phyloP scores from a whole-genome alignment of 768 basidiomycete species.

The Pilatotrama ljubarskyi region DNA sequence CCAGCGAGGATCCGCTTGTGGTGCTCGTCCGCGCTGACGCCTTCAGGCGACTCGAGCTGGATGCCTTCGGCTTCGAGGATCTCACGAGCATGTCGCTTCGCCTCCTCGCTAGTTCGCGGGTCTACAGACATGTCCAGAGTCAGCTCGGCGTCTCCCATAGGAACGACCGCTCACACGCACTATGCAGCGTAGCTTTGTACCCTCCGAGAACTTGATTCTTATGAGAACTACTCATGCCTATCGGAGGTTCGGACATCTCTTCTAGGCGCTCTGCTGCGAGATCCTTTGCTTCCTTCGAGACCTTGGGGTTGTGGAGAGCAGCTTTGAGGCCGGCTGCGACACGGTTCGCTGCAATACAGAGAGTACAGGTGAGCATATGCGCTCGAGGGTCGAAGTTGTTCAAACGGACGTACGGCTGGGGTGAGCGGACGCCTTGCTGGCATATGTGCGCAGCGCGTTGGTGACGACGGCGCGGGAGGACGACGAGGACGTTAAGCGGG shows the following conservation, averaged over 20 bases:
- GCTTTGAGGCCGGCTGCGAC: slow-evolving; percentile 57
- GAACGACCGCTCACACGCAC: slow-evolving; percentile 25
- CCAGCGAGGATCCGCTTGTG: slow-evolving; percentile 49
- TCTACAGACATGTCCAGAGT: neutral
- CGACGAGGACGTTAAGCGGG: neutral
- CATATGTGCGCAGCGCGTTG: neutral
- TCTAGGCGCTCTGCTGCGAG: slow-evolving; percentile 45
- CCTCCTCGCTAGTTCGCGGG: slow-evolving; percentile 28
- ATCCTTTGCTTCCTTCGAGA: slow-evolving; percentile 53
- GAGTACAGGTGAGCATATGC: neutral
- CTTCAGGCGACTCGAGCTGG: slow-evolving; percentile 30
- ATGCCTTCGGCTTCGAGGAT: slow-evolving; percentile 49
- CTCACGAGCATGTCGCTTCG: slow-evolving; percentile 55
- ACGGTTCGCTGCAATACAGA: neutral
- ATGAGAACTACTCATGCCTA: neutral
- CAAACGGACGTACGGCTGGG: neutral
- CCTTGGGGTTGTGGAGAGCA: slow-evolving; percentile 52
- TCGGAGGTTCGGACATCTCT: slow-evolving; percentile 26
- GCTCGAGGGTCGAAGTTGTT: too few relatives aligned
- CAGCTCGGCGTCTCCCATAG: too few relatives aligned
- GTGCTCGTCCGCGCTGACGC: slow-evolving; percentile 39
- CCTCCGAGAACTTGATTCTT: slow-evolving; percentile 37
- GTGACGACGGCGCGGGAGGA: neutral
- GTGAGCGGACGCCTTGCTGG: neutral
- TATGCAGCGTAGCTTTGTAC: slow-evolving; percentile 47